phyloP scores from a whole-genome alignment of 345 rosid genomes.

The Rhodomyrtus tomentosa region DNA sequence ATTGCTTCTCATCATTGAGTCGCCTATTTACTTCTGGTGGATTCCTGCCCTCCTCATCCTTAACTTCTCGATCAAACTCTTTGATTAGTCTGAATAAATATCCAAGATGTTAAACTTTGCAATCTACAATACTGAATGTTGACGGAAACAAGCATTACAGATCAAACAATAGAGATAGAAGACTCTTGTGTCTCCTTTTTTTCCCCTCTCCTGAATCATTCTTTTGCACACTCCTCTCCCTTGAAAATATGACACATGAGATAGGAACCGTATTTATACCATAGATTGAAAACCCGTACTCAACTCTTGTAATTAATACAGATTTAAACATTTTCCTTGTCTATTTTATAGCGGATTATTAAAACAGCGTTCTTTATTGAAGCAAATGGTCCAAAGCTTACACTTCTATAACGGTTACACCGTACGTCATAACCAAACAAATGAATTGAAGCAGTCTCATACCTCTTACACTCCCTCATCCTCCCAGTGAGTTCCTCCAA shows the following conservation, averaged over 20 bases:
- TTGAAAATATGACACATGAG: neutral
- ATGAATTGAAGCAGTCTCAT: neutral
- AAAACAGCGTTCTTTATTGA: neutral
- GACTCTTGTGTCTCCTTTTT: neutral
- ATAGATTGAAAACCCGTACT: neutral
- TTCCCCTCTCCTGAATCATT: neutral
- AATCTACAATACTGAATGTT: neutral
- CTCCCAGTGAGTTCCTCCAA: conserved; percentile 90
- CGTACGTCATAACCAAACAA: neutral
- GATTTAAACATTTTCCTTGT: neutral
- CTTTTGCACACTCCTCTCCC: neutral
- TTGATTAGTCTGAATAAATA: conserved; percentile 57
- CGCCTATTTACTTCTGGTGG: conserved; percentile 76
- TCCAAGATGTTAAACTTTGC: neutral
- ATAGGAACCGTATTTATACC: neutral
- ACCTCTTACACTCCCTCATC: conserved; percentile 99
- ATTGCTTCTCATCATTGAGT: conserved; percentile 94
- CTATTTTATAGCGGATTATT: neutral
- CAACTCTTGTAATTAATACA: neutral
- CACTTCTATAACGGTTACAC: neutral
- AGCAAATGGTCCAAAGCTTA: neutral
- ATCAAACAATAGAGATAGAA: neutral
- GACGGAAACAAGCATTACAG: neutral
- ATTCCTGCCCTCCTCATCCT: conserved; percentile 71
- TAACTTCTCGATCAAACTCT: conserved; percentile 82